Percentiles rank a stretch among this genome's conserved stretches.
phyloP scores from a whole-genome alignment of 495 filamentous ascomycete species.

The Xylaria cubensis region DNA sequence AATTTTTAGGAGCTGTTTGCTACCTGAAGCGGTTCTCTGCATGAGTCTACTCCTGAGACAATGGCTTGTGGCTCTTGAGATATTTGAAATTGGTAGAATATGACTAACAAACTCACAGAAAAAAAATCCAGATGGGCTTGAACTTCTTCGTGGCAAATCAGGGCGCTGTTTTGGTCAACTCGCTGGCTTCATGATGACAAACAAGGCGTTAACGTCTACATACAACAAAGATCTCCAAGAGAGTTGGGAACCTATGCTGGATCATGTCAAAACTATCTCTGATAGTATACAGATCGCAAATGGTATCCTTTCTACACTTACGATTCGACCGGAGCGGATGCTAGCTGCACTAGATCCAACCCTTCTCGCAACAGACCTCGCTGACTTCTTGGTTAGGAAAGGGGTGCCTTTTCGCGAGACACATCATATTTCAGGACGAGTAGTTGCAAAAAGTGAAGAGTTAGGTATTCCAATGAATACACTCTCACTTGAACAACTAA shows the following conservation, averaged over 20 bases:
- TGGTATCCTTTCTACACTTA: constrained; percentile 78
- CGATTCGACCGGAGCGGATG: constrained; percentile 77
- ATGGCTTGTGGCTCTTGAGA: constrained; percentile 11
- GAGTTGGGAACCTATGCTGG: constrained; percentile 84
- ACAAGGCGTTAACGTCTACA: constrained; percentile 78
- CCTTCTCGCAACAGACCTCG: constrained; percentile 84
- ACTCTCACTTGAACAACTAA: constrained; percentile 68
- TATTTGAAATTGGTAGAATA: constrained; percentile 12
- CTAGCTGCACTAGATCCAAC: constrained; percentile 67
- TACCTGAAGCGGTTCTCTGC: constrained; percentile 11
- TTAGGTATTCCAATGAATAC: constrained; percentile 76
- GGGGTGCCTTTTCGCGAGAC: constrained; percentile 87
- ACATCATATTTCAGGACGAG: constrained; percentile 86
- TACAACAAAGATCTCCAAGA: constrained; percentile 98
- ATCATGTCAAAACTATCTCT: constrained; percentile 83
- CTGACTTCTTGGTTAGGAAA: constrained; percentile 91
- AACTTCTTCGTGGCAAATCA: constrained; percentile 86
- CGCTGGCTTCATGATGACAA: constrained; percentile 76
- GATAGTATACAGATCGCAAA: constrained; percentile 89
- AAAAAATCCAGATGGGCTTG: constrained; percentile 77
- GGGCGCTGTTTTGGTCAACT: constrained; percentile 88
- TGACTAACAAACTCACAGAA: constrained; percentile 66
- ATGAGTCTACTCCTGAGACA: constrained; percentile 7
- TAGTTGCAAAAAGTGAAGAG: constrained; percentile 74
- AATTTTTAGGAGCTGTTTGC: constrained; percentile 11